These are phyloP conservation scores for Clavulina sp. DNA, from an alignment of 768 basidiomycete species.

Conservation along the genomic window DNA sequence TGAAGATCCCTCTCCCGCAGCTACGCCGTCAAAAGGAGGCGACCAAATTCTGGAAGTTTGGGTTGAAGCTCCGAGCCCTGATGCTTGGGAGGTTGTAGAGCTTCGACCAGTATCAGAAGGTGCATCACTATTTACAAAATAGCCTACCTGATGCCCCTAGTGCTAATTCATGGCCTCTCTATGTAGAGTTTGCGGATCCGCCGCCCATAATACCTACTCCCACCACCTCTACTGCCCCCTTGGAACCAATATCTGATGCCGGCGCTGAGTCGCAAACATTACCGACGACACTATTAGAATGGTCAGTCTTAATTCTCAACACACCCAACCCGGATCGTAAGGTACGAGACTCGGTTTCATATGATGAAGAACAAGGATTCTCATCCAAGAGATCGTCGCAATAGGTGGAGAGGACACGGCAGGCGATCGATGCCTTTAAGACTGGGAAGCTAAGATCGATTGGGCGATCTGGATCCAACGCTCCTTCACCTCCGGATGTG, in stretches of 20 bases:
- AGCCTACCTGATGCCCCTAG: background rate
- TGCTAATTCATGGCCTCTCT: background rate
- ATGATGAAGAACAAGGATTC: background rate
- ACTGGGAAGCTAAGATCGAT: slow-evolving; percentile 52
- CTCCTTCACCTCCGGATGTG: slow-evolving; percentile 39
- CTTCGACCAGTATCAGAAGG: slow-evolving; percentile 59
- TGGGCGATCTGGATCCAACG: slow-evolving; percentile 30
- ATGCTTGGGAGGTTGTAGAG: slow-evolving; percentile 48
- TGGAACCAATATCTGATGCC: background rate
- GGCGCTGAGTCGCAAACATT: slow-evolving; percentile 3
- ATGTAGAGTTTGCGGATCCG: slow-evolving; percentile 48
- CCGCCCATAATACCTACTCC: slow-evolving; percentile 20
- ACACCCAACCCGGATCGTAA: slow-evolving; percentile 53
- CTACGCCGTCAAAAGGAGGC: background rate
- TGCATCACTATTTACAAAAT: slow-evolving; percentile 12
- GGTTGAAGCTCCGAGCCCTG: slow-evolving; percentile 38
- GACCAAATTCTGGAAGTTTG: slow-evolving; percentile 28
- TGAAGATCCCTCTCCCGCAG: no score
- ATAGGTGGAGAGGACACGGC: slow-evolving; percentile 49
- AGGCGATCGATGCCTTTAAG: slow-evolving; percentile 50
- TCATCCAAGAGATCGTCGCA: slow-evolving; percentile 1
- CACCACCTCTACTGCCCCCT: background rate
- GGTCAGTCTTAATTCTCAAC: slow-evolving; percentile 63
- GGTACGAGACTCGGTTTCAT: slow-evolving; percentile 17
- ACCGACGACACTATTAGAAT: slow-evolving; percentile 57